Evolutionary conservation across 148 eudicot species (phyloP), one percentile per base, ranked within the genome.

Genomic region (Pouteria glomerata): DNA sequence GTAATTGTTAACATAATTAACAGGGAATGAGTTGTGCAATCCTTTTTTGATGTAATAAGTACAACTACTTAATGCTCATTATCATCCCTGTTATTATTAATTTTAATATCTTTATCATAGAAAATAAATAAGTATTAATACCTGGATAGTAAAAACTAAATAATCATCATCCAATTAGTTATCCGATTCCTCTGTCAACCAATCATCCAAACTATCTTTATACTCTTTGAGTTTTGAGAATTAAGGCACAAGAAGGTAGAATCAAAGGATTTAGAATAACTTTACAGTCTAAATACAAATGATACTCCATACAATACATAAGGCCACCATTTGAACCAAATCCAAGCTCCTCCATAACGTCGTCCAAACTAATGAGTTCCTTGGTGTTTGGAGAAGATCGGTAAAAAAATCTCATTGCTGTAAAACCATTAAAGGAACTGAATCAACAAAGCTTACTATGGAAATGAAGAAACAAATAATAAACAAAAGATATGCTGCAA

Each of bases 251-350:
- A 52, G 74, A 16, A 23, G 8, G 21, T 35, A 21, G 13, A 37
- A 21, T 21, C 14, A 27, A 66, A 29, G 18, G 12, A 66, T 19
- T 16, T 35, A 27, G 35, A 37, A 70, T 33, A 26, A 39, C 5
- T 39, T 37, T 0, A 26, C 33, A 57, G 44, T 35, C 48, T 15
- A 48, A 30, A 29, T 42, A 55, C 33, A 57, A 80, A 85, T 86
- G 86, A 85, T 85, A 85, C 83, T 95, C 99, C 99, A 91, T 95
- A 83, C 99, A 95, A 77, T 91, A 95, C 11, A 89, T 78, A 63
- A 91, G 87, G 63, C 87, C 99, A 24, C 99, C 97, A 68, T 95
- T 95, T 55, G 99, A 96, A 74, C 99, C 99, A 34, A 91, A 73
- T 35, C 89, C 93, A 48, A 91, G 85, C 65, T 91, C 98, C 58